Base-by-base conservation (phyloP, 345 rosid genomes). In the Hibiscus syriacus region DNA sequence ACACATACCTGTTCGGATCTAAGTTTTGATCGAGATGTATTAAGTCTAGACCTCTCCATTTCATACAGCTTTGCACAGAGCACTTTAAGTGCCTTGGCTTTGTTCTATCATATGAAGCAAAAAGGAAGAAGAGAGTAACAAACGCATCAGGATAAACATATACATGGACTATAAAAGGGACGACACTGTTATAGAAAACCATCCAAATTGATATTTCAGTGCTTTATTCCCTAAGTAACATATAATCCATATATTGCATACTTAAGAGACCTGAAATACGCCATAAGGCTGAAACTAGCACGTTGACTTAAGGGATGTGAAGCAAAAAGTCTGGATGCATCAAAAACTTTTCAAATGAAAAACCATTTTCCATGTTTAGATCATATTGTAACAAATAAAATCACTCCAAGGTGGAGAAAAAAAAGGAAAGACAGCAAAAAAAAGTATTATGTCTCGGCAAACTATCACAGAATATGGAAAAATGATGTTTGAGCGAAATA, bases 1-100 rank as follows among this genome's bases (percentile, higher is more conserved):
- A 38, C 36, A 13, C 55, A 29, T 79, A 90, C 98, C 97, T 93
- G 99, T 12, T 94, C 88, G 4, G 85, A 86, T 65, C 96, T 84
- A 70, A 92, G 92, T 77, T 84, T 92, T 39, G 97, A 87, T 54
- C 93, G 82, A 72, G 73, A 87, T 50, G 43, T 73, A 39, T 87
- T 87, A 60, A 92, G 45, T 78, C 98, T 85, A 61, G 81, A 81
- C 83, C 96, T 86, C 82, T 94, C 98, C 23, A 91, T 85, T 68
- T 94, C 97, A 36, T 89, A 94, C n/a, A 92, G 88, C 85, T 80
- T 92, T 48, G 98, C 97, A 68, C 98, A 92, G 11, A 89, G 80
- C 73, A 92, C 92, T 75, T 88, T 89, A 11, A 91, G 89, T 34
- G 96, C 99, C 77, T 88, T 94, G 59, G 96, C 87, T 76, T 85